Evolutionary conservation across 2,329 filamentous ascomycete genomes (phyloP).

Genomic region (Falciphora oryzae): DNA sequence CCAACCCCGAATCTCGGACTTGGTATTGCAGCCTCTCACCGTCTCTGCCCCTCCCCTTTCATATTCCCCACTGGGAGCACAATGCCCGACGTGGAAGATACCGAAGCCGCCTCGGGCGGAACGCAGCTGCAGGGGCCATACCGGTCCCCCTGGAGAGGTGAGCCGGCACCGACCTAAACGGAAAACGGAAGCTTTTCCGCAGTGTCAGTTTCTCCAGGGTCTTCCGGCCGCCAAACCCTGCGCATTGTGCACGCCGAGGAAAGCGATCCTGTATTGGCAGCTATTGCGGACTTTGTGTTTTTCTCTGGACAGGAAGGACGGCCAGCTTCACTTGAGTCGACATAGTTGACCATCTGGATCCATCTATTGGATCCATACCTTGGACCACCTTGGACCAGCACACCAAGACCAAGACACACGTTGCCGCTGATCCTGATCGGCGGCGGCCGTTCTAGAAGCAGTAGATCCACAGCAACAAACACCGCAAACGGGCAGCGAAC

Average conservation of each 20-base stretch:
- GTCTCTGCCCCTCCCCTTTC: background rate
- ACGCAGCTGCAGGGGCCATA: background rate
- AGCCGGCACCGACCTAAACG: background rate
- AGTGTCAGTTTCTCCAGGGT: background rate
- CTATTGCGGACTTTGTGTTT: no score
- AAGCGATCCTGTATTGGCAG: background rate
- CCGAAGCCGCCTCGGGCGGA: background rate
- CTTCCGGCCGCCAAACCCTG: background rate
- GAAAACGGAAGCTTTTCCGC: background rate
- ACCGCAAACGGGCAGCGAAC: background rate
- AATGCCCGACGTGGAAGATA: background rate
- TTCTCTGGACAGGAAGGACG: background rate
- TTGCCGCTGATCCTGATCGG: background rate
- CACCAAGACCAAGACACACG: no score
- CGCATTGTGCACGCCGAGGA: background rate
- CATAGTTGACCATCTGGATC: background rate
- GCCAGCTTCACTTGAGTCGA: no score
- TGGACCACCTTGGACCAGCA: background rate
- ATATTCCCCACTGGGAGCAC: background rate
- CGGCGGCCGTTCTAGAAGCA: background rate
- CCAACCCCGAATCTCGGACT: background rate
- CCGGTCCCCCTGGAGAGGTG: background rate
- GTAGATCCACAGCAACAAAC: background rate
- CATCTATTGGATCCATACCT: background rate
- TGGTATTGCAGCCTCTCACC: background rate